A percentile compares a stretch with the other conserved stretches of the same genome.
Evolutionary conservation across 2,329 filamentous ascomycete species (phyloP).

Genomic region (Lachnellula hyalina): DNA sequence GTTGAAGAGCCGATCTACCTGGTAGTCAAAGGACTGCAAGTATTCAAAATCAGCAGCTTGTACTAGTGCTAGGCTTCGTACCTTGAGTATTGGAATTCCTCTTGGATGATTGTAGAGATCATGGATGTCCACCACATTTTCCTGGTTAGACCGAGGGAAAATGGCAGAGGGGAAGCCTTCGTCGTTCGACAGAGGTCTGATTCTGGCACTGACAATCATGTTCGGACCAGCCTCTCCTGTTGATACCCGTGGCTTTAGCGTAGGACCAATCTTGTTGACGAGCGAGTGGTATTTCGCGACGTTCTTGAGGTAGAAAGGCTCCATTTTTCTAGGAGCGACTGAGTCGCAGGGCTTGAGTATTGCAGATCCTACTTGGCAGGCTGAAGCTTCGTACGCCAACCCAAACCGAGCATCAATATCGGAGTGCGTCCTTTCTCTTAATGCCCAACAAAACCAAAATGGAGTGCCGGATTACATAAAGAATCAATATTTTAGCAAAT

Average conservation of each 20-base stretch:
- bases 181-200: not conserved
- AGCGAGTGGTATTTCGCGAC: constrained; percentile 3
- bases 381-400: too few relatives aligned
- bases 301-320: constrained; percentile 3
- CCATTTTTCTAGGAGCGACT: not conserved
- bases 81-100: constrained; percentile 1
- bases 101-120: not conserved
- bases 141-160: constrained; percentile 2
- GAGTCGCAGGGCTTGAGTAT: too few relatives aligned
- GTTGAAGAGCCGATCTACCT: constrained; percentile 10
- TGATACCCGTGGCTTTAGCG: not conserved
- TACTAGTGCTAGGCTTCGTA: not conserved
- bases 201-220: constrained; percentile 5
- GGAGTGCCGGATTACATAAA: too few relatives aligned
- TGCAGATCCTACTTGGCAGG: too few relatives aligned
- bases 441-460: too few relatives aligned
- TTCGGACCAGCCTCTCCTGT: not conserved
- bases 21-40: constrained; percentile 8
- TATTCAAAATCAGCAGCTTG: not conserved
- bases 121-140: constrained; percentile 4
- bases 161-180: constrained; percentile 2
- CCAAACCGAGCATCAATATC: too few relatives aligned
- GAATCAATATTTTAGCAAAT: too few relatives aligned
- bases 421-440: too few relatives aligned
- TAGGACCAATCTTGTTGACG: constrained; percentile 1